Evolutionary conservation across 2,329 filamentous ascomycete species (phyloP), one percentile per base, ranked within the genome.

Genomic region (Metarhizium brunneum): DNA sequence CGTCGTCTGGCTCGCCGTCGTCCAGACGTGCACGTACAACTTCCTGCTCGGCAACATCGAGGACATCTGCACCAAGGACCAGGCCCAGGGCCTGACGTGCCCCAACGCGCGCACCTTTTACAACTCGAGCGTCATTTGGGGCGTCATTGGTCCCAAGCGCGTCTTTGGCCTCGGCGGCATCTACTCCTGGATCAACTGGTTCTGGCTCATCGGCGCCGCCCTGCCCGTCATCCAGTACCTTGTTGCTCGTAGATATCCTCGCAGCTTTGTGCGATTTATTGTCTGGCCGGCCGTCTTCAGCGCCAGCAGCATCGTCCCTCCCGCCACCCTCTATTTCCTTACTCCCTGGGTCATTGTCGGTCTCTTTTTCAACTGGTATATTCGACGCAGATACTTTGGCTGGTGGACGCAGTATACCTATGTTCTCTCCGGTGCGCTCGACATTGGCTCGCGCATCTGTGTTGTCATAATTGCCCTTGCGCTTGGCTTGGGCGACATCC

Each of bases 361-460:
- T 7, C 72, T 76, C 53, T 54, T 80, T 55, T 83, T 83, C 71
- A 82, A 83, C 64, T 76, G 74, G 60, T 74, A 66, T 51, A 75
- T 83, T 56, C 74, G 74, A 50, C 66, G 73, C 55, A 70, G 72
- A 52, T 81, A 68, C 66, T 71, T 73, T 18, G 79, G 77, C 30
- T 83, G 80, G 80, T 83, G 80, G 80, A 74, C 63, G 64, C 62
- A 58, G 14, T 84, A 82, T 70, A 84, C 83, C 68, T 84, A 83
- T 56, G 73, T 82, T 54, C 69, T 81, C 0, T 82, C 81, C 8
- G 81, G 81, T 0, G 80, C 77, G 2, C 71, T 84, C 45, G 81
- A 83, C 53, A 76, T 79, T 45, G 82, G 80, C n/a, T 75, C 82
- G 1, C 78, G 78, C 0, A 64, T 84, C 18, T 76, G 78, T 35